phyloP scores from a whole-genome alignment of 768 basidiomycete genomes.

The Rhizopogon sp. region DNA sequence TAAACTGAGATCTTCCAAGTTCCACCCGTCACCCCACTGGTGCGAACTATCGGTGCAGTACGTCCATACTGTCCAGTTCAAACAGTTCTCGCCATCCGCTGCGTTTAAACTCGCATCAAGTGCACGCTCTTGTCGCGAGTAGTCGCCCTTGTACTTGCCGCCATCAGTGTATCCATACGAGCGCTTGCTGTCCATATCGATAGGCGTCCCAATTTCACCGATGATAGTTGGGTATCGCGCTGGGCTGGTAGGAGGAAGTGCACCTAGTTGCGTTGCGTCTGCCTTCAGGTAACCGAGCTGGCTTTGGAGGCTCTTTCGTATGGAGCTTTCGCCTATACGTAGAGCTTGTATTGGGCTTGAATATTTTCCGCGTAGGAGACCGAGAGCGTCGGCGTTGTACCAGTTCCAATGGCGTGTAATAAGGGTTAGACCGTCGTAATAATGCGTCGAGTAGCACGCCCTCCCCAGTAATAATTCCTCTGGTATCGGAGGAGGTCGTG shows the following conservation, averaged over 20 bases:
- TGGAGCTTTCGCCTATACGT: conserved; percentile 77
- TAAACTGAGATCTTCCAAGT: conserved; percentile 89
- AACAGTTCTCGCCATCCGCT: conserved; percentile 66
- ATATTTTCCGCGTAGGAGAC: conserved; percentile 84
- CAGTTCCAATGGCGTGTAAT: conserved; percentile 91
- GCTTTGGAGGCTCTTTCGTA: conserved; percentile 74
- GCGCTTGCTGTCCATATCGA: conserved; percentile 86
- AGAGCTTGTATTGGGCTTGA: conserved; percentile 62
- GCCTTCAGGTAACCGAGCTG: conserved; percentile 77
- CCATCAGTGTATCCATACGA: conserved; percentile 77
- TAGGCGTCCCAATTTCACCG: conserved; percentile 94
- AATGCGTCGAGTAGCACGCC: conserved; percentile 75
- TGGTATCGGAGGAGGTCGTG: conserved; percentile 59
- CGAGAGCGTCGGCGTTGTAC: conserved; percentile 95
- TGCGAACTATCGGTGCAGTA: conserved; percentile 82
- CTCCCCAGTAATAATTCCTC: conserved; percentile 59
- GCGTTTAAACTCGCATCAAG: conserved; percentile 80
- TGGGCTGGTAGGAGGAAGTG: conserved; percentile 5
- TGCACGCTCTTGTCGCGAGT: conserved; percentile 72
- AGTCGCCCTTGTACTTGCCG: conserved; percentile 72
- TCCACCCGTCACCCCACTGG: conserved; percentile 95
- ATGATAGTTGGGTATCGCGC: conserved; percentile 78
- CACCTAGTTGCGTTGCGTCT: conserved; percentile 63
- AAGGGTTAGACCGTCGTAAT: conserved; percentile 93
- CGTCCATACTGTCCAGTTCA: conserved; percentile 86